Evolutionary conservation across 2,329 filamentous ascomycete genomes (phyloP), one percentile per base, ranked within the genome.

Genomic region (Neonectria hederae): DNA sequence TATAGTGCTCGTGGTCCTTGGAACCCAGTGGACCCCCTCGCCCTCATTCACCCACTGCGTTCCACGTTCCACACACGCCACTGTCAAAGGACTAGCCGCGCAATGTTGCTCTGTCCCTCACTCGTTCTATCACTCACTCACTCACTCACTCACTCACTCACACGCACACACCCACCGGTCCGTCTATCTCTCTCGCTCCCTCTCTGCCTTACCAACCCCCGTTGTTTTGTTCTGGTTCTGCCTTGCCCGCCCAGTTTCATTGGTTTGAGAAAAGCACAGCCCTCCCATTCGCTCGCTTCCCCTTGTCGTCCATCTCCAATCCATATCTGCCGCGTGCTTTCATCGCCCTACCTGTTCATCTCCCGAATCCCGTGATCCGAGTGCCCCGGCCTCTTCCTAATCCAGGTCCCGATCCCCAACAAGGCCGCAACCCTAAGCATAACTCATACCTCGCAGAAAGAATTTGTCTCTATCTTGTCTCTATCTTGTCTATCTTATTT

Each of bases 41-140:
- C 35, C 21, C 22, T 21, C 56, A 30, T 8, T 43, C 45, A 22
- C 46, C 30, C 54, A 42, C 57, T 11, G 17, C 14, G 38, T 40
- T 5, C 38, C 17, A 40, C 38, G 38, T 40, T 42, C n/a, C 57
- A 46, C 49, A 30, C 59, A 51, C 52, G 45, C 52, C 52, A 54
- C 38, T 30, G 28, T 19, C 26, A 45, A 49, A 62, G 52, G 53
- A 56, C 54, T 61, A 58, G 60, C 46, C 54, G 54, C 54, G 60
- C 54, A 40, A 40, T 35, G 26, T 45, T 61, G 52, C 56, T n/a
- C n/a, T 55, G n/a, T n/a, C n/a, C n/a, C n/a, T n/a, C 52, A n/a
- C 52, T 26, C n/a, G 35, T 45, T 35, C 42, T 26, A 9, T 24
- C 14, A n/a, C n/a, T 49, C 46, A 49, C 26, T 30, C n/a, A n/a